These are phyloP conservation scores for Cydonia oblonga DNA, from an alignment of 331 rosid genomes.

Conservation along the genomic window DNA sequence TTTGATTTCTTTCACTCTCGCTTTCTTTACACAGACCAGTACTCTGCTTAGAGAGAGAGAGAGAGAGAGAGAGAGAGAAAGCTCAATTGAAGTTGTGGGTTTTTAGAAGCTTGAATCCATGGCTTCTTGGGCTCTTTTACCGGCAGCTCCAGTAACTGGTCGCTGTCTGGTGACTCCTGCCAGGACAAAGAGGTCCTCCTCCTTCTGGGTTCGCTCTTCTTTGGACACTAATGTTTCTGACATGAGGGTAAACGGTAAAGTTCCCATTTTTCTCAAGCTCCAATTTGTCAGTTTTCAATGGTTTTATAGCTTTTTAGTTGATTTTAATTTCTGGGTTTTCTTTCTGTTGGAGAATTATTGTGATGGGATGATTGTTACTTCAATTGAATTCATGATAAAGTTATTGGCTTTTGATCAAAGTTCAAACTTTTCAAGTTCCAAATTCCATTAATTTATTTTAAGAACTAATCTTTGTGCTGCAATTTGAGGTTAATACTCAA, in stretches of 20 bases:
- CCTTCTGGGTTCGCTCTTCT: constrained; percentile 48
- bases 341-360: background rate
- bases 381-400: background rate
- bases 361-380: background rate
- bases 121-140: constrained; percentile 33
- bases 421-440: background rate
- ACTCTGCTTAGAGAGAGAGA: background rate
- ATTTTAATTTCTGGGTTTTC: constrained; percentile 1
- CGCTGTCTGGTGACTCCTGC: constrained; percentile 21
- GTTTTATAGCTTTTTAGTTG: background rate
- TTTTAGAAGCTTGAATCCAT: constrained; percentile 7
- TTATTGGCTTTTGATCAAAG: background rate
- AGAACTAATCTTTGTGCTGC: background rate
- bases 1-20: background rate
- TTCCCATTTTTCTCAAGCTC: background rate
- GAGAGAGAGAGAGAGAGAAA: background rate
- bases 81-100: background rate
- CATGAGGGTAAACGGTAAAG: constrained; percentile 74
- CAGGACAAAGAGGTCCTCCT: constrained; percentile 21
- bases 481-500: background rate
- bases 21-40: background rate
- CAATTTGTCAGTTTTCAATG: background rate
- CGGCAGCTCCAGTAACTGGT: constrained; percentile 38
- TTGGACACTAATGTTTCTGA: constrained; percentile 81
- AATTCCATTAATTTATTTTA: background rate